Percentiles rank a stretch among this genome's conserved stretches.
phyloP scores from a whole-genome alignment of 2,329 filamentous ascomycete genomes.

The Pseudophaeomoniella oleicola region DNA sequence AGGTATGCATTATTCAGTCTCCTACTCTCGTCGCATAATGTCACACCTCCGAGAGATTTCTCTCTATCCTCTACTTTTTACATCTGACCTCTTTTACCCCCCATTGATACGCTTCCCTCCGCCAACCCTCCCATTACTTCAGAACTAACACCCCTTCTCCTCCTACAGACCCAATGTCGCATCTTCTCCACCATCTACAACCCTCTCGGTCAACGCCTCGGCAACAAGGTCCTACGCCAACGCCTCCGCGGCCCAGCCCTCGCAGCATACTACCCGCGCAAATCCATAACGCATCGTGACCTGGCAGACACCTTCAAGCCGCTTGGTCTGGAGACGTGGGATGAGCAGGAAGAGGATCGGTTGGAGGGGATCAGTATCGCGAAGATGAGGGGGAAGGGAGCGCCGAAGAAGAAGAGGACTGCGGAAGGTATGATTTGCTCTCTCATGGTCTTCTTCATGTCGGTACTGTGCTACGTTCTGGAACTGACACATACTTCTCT shows the following conservation, averaged over 20 bases:
- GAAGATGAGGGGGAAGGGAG: conserved; percentile 70
- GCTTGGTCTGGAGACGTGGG: conserved; percentile 51
- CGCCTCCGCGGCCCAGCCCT: conserved; percentile 71
- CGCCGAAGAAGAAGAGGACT: conserved; percentile 76
- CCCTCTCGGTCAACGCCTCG: conserved; percentile 63
- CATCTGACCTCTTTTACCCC: background rate
- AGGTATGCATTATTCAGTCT: conserved; percentile 2
- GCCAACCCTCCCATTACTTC: too few species aligned
- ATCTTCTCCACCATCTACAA: conserved; percentile 90
- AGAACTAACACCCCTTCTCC: background rate
- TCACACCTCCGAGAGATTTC: background rate
- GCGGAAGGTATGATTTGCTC: conserved; percentile 22
- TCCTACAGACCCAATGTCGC: conserved; percentile 63
- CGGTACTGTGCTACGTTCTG: too few species aligned
- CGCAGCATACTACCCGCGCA: conserved; percentile 77
- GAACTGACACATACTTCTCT: too few species aligned
- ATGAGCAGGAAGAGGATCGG: conserved; percentile 68
- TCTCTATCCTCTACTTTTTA: conserved; percentile 1
- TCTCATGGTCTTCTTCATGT: too few species aligned
- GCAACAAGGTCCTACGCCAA: conserved; percentile 85
- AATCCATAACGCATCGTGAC: conserved; percentile 55
- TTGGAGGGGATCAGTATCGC: conserved; percentile 52
- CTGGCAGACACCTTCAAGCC: conserved; percentile 53
- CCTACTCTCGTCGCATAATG: background rate
- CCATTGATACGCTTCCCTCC: too few species aligned